These are phyloP conservation scores for Bolboschoenus planiculmis DNA, from an alignment of 176 grass and related monocot genomes.

Conservation along the genomic window DNA sequence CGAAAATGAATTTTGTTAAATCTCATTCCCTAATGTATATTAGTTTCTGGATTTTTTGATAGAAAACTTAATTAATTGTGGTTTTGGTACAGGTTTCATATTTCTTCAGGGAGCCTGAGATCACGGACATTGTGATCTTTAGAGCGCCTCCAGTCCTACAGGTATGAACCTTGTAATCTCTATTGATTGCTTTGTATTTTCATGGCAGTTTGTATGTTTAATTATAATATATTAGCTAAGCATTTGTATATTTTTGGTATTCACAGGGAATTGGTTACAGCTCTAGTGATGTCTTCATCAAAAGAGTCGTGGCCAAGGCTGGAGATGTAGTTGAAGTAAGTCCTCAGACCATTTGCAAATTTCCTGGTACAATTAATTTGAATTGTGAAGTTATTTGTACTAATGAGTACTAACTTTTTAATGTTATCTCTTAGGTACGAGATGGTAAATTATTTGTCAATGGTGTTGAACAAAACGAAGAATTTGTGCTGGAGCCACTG, in stretches of 20 bases:
- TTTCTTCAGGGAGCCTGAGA: slow-evolving; percentile 65
- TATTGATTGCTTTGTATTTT: slow-evolving; percentile 4
- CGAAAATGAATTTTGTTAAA: not conserved
- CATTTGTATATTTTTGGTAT: slow-evolving; percentile 15
- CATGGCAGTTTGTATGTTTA: not conserved
- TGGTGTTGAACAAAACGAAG: slow-evolving; percentile 62
- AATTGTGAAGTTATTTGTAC: not conserved
- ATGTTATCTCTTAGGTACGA: slow-evolving; percentile 36
- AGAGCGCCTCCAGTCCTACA: slow-evolving; percentile 53
- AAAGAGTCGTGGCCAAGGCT: slow-evolving; percentile 87
- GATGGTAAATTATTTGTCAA: slow-evolving; percentile 85
- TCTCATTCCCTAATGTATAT: not conserved
- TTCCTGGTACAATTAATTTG: not conserved
- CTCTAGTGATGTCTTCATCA: slow-evolving; percentile 89
- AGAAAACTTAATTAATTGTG: slow-evolving; percentile 12
- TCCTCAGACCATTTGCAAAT: slow-evolving; percentile 43
- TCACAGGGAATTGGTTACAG: slow-evolving; percentile 62
- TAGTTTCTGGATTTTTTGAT: not conserved
- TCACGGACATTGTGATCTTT: slow-evolving; percentile 93
- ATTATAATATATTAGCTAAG: not conserved
- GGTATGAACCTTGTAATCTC: slow-evolving; percentile 30
- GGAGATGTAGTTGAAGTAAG: slow-evolving; percentile 88
- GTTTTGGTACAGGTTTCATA: slow-evolving; percentile 58
- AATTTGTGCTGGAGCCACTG: slow-evolving; percentile 74
- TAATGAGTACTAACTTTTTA: slow-evolving; percentile 17